phyloP scores from a whole-genome alignment of 148 eudicot genomes.

The Cornus kousa region DNA sequence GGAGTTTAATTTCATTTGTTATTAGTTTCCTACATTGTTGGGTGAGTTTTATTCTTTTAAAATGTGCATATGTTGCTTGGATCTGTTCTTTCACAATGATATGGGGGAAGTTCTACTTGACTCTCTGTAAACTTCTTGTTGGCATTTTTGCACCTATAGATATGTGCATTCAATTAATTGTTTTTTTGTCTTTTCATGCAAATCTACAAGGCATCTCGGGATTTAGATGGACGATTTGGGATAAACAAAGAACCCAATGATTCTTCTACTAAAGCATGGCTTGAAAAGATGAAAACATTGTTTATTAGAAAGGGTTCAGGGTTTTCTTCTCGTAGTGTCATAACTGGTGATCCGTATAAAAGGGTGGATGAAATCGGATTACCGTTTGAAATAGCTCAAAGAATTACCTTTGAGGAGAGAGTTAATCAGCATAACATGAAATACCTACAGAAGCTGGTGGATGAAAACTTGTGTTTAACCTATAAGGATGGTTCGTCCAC shows the following conservation, averaged over 20 bases:
- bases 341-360: constrained; percentile 85
- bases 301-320: constrained; percentile 96
- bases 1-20: background rate
- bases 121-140: background rate
- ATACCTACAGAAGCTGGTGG: constrained; percentile 71
- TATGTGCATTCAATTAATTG: background rate
- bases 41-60: background rate
- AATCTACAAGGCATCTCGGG: constrained; percentile 68
- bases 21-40: background rate
- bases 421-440: constrained; percentile 73
- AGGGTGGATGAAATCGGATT: constrained; percentile 82
- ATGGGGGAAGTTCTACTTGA: background rate
- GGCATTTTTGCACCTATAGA: background rate
- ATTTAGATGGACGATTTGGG: constrained; percentile 62
- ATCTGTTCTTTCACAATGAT: background rate
- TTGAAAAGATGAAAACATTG: constrained; percentile 86
- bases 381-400: constrained; percentile 85
- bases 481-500: constrained; percentile 71
- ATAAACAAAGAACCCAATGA: constrained; percentile 42
- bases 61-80: background rate
- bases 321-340: constrained; percentile 91
- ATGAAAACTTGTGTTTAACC: constrained; percentile 72
- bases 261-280: constrained; percentile 90
- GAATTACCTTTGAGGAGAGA: constrained; percentile 81
- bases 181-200: constrained; percentile 8